Evolutionary conservation across 164 flowering plant species (phyloP).

Genomic region (Amborella trichopoda): DNA sequence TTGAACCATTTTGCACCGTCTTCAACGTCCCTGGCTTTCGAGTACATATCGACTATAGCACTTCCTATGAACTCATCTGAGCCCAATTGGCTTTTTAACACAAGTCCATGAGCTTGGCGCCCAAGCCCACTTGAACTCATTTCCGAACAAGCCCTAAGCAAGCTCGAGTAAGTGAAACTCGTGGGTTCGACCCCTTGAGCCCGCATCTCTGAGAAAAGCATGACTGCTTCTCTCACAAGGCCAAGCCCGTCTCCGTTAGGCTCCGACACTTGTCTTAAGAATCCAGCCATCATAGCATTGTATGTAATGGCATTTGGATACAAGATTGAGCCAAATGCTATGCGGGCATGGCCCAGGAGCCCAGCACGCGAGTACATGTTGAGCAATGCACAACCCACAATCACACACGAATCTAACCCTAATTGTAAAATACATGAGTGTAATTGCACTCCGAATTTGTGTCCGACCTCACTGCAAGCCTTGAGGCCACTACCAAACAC

Average conservation of each 20-base stretch:
- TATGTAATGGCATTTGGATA: slow-evolving; percentile 33
- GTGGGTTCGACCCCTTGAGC: slow-evolving; percentile 34
- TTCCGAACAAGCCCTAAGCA: slow-evolving; percentile 35
- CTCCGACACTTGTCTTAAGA: slow-evolving; percentile 10
- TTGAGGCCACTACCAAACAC: slow-evolving; percentile 40
- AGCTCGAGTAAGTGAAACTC: slow-evolving; percentile 37
- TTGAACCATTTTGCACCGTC: slow-evolving; percentile 35
- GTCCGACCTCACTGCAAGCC: slow-evolving; percentile 21
- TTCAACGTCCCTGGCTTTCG: slow-evolving; percentile 21
- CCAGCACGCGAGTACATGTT: slow-evolving; percentile 50
- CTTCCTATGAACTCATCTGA: slow-evolving; percentile 43
- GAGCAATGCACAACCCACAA: slow-evolving; percentile 46
- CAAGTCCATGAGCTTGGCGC: slow-evolving; percentile 50
- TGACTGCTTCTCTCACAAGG: slow-evolving; percentile 20
- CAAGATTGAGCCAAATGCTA: slow-evolving; percentile 27
- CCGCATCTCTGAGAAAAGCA: slow-evolving; percentile 33
- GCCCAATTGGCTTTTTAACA: slow-evolving; percentile 32
- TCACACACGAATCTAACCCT: slow-evolving; percentile 33
- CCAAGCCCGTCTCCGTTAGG: no score
- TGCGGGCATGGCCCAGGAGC: slow-evolving; percentile 19
- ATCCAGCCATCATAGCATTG: slow-evolving; percentile 58
- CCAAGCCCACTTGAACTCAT: slow-evolving; percentile 27
- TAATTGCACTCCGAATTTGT: slow-evolving; percentile 25
- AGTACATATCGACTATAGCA: slow-evolving; percentile 42
- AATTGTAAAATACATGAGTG: slow-evolving; percentile 27